Evolutionary conservation across 2,329 filamentous ascomycete species (phyloP), one percentile per base, ranked within the genome.

Genomic region (Biscogniauxia sp.): DNA sequence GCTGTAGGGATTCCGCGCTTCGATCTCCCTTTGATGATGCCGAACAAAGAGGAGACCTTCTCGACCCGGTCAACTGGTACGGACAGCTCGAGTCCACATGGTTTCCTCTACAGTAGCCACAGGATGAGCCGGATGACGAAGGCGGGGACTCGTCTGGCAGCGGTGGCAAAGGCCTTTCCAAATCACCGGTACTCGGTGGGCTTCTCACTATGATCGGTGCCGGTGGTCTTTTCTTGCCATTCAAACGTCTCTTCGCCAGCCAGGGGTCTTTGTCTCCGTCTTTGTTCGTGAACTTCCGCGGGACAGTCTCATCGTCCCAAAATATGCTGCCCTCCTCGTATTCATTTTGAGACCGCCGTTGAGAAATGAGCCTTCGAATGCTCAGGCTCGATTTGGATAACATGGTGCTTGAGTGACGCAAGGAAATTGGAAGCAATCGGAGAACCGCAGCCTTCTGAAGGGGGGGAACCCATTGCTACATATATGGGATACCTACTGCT

Each of bases 111-210:
- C 71, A 78, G 17, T n/a, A 45, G 63, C 76, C 79, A 66, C 76
- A 79, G 68, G 82, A 77, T 70, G 81, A 82, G 64, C 76, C 79
- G 53, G 74, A 74, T 23, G 80, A 78, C 19, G 78, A 78, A 60
- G 75, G 72, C 52, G 75, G 73, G 13, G 72, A 75, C 55, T 72
- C 73, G 56, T 67, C 73, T n/a, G 75, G 74, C 19, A 78, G 68
- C 53, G 76, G 72, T 54, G 79, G 76, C 23, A 77, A 60, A 50
- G 77, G 73, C 23, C 71, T 72, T 32, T 74, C 68, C 59, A 77
- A 74, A 62, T 74, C 74, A 66, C 78, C 75, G 57, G 77, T 69
- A 59, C 76, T 77, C 60, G 76, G 71, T 62, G 74, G 70, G 58
- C 73, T 75, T 57, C 72, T 74, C 59, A 78, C 72, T 56, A 78